Evolutionary conservation across 192 early-diverging fungal genomes (phyloP), one percentile per base, ranked within the genome.

Genomic region (Dissophora ornata): DNA sequence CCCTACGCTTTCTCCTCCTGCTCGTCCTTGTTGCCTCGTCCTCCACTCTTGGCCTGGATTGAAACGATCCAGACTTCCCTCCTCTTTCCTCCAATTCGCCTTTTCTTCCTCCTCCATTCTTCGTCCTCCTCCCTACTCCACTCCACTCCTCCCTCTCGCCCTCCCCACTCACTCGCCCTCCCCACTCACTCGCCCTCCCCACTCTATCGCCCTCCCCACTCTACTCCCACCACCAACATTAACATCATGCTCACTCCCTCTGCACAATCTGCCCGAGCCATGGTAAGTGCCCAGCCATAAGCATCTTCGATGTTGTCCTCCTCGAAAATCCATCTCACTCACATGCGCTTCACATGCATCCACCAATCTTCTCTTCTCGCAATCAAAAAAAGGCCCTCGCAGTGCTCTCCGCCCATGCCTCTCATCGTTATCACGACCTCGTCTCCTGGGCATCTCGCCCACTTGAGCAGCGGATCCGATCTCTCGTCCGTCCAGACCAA

Each of bases 391-490:
- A 75, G 71, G 30, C 51, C 1, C 62, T 53, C 3, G 49, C 42
- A 9, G 51, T 44, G 5, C 25, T 75, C 18, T 32, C 28, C 12
- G 49, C 57, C 16, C 49, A 48, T 16, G 22, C 47, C 2, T 25
- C 36, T 30, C 42, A 46, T 0, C 30, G 50, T 21, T 55, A 61
- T 32, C 47, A 61, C 13, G 57, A 75, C 21, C 53, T 77, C 21
- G n/a, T 29, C 21, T 34, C 59, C 4, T 49, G 42, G 36, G 52
- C 59, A 1, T 77, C 73, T 2, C 32, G 22, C 5, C 53, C 54
- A 4, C 53, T 77, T 57, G 46, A 49, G 8, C 61, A 73, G 33
- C 47, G 56, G 34, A 28, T 65, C 13, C 62, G 40, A 6, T 57
- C 34, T 36, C 34, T 41, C n/a, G 26, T 28, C 5, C 38, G 15